Base-by-base conservation (phyloP, 2,329 filamentous ascomycete genomes). In the Lizonia empirigonia region DNA sequence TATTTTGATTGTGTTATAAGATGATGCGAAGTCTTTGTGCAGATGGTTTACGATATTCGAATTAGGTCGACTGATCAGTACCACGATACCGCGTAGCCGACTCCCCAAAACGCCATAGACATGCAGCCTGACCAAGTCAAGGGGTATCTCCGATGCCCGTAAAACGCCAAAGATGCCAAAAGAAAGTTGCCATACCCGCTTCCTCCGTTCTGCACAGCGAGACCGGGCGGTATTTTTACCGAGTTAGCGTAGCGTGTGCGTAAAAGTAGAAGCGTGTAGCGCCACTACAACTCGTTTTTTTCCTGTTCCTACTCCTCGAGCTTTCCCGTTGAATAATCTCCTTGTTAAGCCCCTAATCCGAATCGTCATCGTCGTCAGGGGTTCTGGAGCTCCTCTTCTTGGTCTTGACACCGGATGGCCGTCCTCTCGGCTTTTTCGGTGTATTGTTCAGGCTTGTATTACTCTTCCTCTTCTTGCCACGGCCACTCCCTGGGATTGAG, bases 381-480 rank as follows among this genome's bases (percentile, higher is more conserved):
- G 70, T 71, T 32, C 57, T 64, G 5, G 67, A 70, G 23, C 36
- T 64, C 18, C 65, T 59, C 47, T 69, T 70, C 58, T 66, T 66
- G 9, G 23, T 60, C 49, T 65, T 68, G 4, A 44, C 54, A 1
- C 62, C 60, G 2, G 33, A 7, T 2, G 54, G 45, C 23, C 67
- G 58, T 22, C 55, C 59, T 29, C 64, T 65, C 7, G 58, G 10
- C 55, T 71, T 74, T 58, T 74, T 74, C 7, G 72, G 72, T 15
- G 71, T 74, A 33, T 64, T 69, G 7, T 54, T 50, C 19, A 63
- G 20, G 29, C 37, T 55, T 2, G 60, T 60, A 23, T 61, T 68
- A 12, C 67, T 67, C 65, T 79, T 80, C 58, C 78, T 73, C 70
- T 80, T 80, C 53, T 69, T 74, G 15, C 75, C 73, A 36, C 69